Evolutionary conservation across 768 basidiomycete species (phyloP).

Genomic region (Dictyophora rubrovolvata): DNA sequence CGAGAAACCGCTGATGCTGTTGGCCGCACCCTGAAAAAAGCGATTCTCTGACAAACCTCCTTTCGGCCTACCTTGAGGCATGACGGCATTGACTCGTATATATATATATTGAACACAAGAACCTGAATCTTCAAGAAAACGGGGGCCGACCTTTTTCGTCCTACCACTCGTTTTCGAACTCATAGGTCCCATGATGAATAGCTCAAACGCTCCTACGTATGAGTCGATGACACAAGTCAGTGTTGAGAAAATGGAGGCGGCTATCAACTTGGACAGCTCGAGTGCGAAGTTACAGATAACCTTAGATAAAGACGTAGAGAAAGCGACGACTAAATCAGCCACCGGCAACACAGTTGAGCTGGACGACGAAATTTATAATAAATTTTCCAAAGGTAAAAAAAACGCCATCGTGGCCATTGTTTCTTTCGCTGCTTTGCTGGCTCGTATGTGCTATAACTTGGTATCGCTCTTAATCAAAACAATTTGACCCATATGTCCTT

Average conservation of each 20-base stretch:
- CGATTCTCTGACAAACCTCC: background rate
- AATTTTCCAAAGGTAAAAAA: background rate
- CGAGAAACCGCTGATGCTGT: background rate
- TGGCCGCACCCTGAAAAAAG: background rate
- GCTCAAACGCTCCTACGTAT: too few species aligned
- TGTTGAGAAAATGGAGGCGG: too few species aligned
- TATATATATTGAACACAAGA: background rate
- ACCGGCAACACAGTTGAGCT: background rate
- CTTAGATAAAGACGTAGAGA: background rate
- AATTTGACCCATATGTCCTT: background rate
- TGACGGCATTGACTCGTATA: background rate
- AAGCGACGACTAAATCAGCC: background rate
- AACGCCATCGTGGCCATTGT: background rate
- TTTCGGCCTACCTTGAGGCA: background rate
- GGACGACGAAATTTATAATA: background rate
- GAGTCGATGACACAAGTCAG: too few species aligned
- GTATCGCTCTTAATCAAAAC: background rate
- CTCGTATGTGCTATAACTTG: background rate
- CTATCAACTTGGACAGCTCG: background rate
- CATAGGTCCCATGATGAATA: too few species aligned
- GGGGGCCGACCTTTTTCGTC: too few species aligned
- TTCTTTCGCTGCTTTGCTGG: background rate
- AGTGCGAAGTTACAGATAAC: background rate
- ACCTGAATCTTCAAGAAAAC: background rate
- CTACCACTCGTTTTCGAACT: background rate